Conservation (phyloP, 169 alveolate genomes). For the Amoebophrya sp. region DNA sequence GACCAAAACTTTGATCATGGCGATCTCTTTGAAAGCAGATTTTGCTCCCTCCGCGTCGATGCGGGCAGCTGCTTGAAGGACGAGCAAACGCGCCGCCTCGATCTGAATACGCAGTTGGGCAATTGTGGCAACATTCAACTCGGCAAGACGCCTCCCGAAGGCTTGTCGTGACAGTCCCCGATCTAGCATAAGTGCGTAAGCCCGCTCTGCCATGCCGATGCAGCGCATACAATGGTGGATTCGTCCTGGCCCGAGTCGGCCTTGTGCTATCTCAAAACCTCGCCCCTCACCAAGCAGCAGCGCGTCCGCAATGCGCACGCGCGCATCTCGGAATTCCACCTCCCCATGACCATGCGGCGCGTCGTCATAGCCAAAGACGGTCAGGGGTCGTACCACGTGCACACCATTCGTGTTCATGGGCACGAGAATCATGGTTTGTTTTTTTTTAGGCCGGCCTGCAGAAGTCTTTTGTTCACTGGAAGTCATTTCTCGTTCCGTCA, state of each 20-base stretch:
- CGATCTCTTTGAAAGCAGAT: background rate
- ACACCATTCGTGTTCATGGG: conserved; percentile 52
- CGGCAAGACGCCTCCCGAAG: background rate
- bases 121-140: background rate
- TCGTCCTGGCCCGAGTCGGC: conserved; percentile 56
- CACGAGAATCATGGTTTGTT: conserved; percentile 45
- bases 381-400: conserved; percentile 48
- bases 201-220: conserved; percentile 45
- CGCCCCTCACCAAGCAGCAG: conserved; percentile 50
- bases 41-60: background rate
- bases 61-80: background rate
- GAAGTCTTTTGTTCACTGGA: no score
- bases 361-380: conserved; percentile 52
- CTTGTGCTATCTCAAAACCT: conserved; percentile 55
- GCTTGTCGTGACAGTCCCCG: background rate
- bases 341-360: conserved; percentile 58
- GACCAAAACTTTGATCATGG: background rate
- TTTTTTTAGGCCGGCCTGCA: no score
- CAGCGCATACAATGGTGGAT: conserved; percentile 54
- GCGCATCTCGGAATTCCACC: conserved; percentile 39
- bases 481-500: no score
- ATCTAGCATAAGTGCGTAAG: conserved; percentile 37
- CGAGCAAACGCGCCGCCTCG: background rate
- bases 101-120: background rate
- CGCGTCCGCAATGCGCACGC: conserved; percentile 39